Base-by-base conservation (phyloP, 345 rosid genomes). In the Xanthoceras sorbifolium region DNA sequence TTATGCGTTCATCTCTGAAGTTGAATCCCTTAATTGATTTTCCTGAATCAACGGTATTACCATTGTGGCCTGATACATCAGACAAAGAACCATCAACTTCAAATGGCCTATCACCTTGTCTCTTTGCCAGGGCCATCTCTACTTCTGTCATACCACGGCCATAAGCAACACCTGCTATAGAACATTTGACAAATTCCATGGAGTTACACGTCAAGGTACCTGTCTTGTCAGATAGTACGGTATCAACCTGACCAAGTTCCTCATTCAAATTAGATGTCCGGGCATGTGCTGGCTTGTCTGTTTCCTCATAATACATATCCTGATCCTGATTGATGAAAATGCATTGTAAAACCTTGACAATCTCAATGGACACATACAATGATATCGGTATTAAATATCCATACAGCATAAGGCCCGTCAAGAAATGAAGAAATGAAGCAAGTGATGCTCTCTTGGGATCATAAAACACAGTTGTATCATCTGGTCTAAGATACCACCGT, bases 331-430 rank as follows among this genome's bases (percentile, higher is more conserved):
- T 95, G n/a, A 95, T 95, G 82, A 95, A 95, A 79, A 92, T 78
- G 73, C 92, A 90, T 75, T 95, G 99, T 18, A 93, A 77, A 67
- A 95, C 99, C 89, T 95, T 95, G 61, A 92, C 97, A 54, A 93
- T 80, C 82, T 95, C 99, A 20, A 95, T 92, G 0, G 98, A 95
- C 0, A 95, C 85, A 62, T 95, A 95, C 1, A 95, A 75, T 0
- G 99, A 95, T 85, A 95, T 95, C 5, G 99, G 99, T 67, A 95
- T 95, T 70, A 95, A 81, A 81, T 95, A 95, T 73, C 97, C 96
- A 74, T 95, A 95, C 64, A 95, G 81, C 98, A 95, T 93, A 40
- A 95, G 85, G 38, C 88, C 99, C 0, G 99, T 95, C 87, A 95
- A 76, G 81, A 93, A 93, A 84, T 92, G 99, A 74, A 95, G 82